A percentile compares a stretch with the other conserved stretches of the same genome.
Conservation (phyloP, 345 rosid genomes). For the Psidium guajava region DNA sequence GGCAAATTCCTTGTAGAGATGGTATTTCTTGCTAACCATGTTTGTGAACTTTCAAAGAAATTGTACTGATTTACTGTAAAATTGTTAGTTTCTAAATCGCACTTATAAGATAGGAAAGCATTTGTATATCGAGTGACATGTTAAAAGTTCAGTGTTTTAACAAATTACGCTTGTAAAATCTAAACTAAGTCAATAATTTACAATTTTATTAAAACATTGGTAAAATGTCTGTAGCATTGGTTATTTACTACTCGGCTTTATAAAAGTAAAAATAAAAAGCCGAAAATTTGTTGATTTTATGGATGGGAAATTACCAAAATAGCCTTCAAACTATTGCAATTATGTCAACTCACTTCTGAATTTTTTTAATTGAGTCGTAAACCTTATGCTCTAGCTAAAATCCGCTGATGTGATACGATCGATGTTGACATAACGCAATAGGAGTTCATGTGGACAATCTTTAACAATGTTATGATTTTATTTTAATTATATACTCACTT, state of each 20-base stretch:
- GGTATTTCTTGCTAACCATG: neutral
- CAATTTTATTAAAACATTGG: neutral
- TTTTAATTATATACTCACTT: no score
- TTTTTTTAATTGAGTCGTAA: no score
- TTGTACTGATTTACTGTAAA: neutral
- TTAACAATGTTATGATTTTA: no score
- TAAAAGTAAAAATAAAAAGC: neutral
- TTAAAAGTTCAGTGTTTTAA: neutral
- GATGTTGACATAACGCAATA: no score
- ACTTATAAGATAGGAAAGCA: neutral
- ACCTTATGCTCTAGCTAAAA: no score
- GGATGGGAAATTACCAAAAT: neutral
- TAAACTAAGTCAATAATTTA: neutral
- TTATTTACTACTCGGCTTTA: neutral
- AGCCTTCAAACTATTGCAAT: no score
- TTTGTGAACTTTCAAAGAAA: neutral
- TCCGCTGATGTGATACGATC: no score
- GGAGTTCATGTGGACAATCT: no score
- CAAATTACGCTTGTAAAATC: neutral
- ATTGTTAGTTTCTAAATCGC: neutral
- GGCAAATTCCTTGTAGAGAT: neutral
- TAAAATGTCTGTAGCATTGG: neutral
- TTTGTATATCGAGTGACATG: neutral
- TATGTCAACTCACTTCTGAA: no score
- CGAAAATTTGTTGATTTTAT: neutral